Conservation (phyloP, 208 protist species). For the Borovskyia barvae region DNA sequence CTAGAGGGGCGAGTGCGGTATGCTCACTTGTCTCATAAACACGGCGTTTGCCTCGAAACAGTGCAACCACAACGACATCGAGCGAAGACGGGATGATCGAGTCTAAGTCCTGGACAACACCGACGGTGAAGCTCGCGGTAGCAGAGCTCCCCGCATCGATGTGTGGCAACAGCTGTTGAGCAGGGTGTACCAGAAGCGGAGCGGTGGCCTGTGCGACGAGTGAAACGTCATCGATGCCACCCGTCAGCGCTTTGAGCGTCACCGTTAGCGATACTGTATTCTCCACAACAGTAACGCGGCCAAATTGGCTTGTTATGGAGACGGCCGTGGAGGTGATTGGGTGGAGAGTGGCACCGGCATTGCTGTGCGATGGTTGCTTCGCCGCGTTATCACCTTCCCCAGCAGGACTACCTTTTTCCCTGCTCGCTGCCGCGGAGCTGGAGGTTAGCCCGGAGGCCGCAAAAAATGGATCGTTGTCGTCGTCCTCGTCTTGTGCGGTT, state of each 20-base stretch:
- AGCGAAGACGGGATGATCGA: slow-evolving; percentile 75
- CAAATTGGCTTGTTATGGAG: slow-evolving; percentile 8
- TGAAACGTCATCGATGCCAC: slow-evolving; percentile 22
- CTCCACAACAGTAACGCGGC: neutral
- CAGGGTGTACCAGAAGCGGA: slow-evolving; percentile 40
- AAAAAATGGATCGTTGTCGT: slow-evolving; percentile 3
- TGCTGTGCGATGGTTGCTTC: neutral
- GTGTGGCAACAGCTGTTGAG: slow-evolving; percentile 20
- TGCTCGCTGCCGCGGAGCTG: neutral
- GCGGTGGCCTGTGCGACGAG: slow-evolving; percentile 44
- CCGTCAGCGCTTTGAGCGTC: slow-evolving; percentile 3
- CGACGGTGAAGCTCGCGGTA: slow-evolving; percentile 43
- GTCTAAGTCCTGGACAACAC: slow-evolving; percentile 32
- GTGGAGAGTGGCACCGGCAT: neutral
- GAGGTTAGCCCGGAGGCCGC: neutral
- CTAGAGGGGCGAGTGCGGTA: slow-evolving; percentile 57
- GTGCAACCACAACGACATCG: slow-evolving; percentile 44
- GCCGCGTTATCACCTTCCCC: neutral
- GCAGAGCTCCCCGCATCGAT: slow-evolving; percentile 30
- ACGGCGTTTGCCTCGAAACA: slow-evolving; percentile 33
- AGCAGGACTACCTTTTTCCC: neutral
- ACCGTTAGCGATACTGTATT: slow-evolving; percentile 21
- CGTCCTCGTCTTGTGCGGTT: neutral
- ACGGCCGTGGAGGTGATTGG: neutral
- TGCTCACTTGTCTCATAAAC: slow-evolving; percentile 37